Percentiles rank a stretch among this genome's conserved stretches.
Conservation (phyloP, 305 asterid genomes). For the Fraxinus albicans region DNA sequence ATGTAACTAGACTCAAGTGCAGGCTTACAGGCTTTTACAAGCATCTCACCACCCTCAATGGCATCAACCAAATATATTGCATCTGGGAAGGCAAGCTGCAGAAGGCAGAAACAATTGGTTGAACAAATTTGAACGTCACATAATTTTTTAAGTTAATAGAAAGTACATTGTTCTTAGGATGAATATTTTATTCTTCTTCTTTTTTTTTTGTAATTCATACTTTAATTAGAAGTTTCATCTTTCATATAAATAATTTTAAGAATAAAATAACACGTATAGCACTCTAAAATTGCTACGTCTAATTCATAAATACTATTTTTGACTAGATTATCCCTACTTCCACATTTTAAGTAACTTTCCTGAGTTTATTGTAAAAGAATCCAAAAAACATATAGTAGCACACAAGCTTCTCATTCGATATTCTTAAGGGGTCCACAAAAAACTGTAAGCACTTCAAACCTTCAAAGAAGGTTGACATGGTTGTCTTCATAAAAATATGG, state of each 20-base stretch:
- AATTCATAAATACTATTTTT: neutral
- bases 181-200: neutral
- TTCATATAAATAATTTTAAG: neutral
- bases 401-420: conserved; percentile 12
- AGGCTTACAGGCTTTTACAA: conserved; percentile 94
- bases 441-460: neutral
- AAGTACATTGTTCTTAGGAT: neutral
- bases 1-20: conserved; percentile 90
- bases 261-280: neutral
- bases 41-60: conserved; percentile 80
- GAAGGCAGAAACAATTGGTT: neutral
- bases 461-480: neutral
- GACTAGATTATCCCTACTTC: neutral
- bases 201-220: neutral
- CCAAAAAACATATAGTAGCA: conserved; percentile 7
- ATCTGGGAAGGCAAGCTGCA: conserved; percentile 89
- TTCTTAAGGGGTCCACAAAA: conserved; percentile 6
- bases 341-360: neutral
- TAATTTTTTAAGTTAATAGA: neutral
- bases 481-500: neutral
- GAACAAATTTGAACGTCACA: neutral
- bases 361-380: neutral
- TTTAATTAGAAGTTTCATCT: neutral
- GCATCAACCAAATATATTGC: conserved; percentile 97
- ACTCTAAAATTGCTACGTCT: neutral